Percentiles rank a stretch among this genome's conserved stretches.
phyloP scores from a whole-genome alignment of 371 early-diverging fungal genomes.

The Syncephalastrum contaminatum region DNA sequence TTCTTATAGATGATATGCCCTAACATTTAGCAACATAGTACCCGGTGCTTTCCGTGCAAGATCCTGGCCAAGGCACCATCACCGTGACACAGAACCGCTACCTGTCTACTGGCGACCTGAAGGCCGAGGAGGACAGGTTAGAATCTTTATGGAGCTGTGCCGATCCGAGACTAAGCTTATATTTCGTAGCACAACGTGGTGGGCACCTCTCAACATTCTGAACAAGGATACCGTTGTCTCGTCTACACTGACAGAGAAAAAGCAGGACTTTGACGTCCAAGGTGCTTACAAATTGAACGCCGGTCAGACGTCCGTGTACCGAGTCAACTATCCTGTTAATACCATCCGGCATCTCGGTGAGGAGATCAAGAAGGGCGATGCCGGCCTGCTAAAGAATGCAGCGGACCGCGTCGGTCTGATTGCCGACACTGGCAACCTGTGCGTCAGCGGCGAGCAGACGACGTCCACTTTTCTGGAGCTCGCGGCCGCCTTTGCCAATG shows the following conservation, averaged over 20 bases:
- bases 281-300: constrained; percentile 59
- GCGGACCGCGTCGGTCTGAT: constrained; percentile 72
- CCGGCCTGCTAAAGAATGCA: constrained; percentile 51
- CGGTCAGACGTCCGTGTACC: constrained; percentile 60
- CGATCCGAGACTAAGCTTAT: constrained; percentile 16
- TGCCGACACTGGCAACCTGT: constrained; percentile 61
- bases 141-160: constrained; percentile 36
- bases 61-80: constrained; percentile 37
- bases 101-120: constrained; percentile 74
- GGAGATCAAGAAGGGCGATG: constrained; percentile 48
- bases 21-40: constrained; percentile 33
- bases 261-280: constrained; percentile 42
- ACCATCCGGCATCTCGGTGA: constrained; percentile 54
- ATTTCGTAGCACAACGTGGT: constrained; percentile 41
- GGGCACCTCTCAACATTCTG: constrained; percentile 62
- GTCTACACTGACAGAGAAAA: constrained; percentile 45
- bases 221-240: constrained; percentile 29
- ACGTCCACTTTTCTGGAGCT: constrained; percentile 58
- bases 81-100: constrained; percentile 75
- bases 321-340: constrained; percentile 69
- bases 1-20: not conserved
- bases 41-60: constrained; percentile 71
- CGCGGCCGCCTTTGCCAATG: constrained; percentile 46
- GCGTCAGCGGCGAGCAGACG: constrained; percentile 57
- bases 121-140: constrained; percentile 56